Base-by-base conservation (phyloP, 306 rosid species). In the Vachellia pachyceras region DNA sequence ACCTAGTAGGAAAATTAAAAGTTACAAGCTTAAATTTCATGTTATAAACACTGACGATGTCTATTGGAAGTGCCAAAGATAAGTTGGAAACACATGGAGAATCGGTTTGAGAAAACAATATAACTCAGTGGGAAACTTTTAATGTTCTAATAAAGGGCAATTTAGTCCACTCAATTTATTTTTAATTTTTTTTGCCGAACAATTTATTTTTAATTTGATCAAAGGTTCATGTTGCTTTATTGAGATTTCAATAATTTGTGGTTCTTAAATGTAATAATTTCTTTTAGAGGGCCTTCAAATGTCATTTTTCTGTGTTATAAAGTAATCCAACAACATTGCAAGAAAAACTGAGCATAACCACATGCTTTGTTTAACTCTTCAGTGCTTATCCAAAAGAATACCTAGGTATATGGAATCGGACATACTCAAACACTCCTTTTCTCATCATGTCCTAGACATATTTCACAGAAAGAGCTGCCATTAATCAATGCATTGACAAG, bases 361-460 rank as follows among this genome's bases (percentile, higher is more conserved):
- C 50, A 40, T 10, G 73, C 9, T 10, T n/a, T 40, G 47, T 67
- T 67, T 68, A 69, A 22, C n/a, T 69, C n/a, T 41, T 4, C 54
- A 42, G 6, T 5, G n/a, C 54, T 22, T 22, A 69, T 5, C 18
- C 37, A 42, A 69, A 50, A 50, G 20, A 50, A 50, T 50, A 17
- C 20, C 55, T 50, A 50, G 17, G 17, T 17, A 17, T 50, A 50
- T 50, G 57, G 22, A 50, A 17, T 50, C 7, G 3, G 7, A 50
- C 57, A 15, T 9, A 17, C 22, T 50, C 20, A 77, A 7, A 22
- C 10, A n/a, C 25, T 39, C 80, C n/a, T 17, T 45, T 18, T 57
- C 70, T 69, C 17, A 20, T 69, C 42, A 40, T 37, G 55, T 45
- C 33, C 67, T 68, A 49, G 13, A 54, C 14, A 69, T 73, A 37